Conservation (phyloP, 1,139 yeast genomes). For the Protomyces gravidus region DNA sequence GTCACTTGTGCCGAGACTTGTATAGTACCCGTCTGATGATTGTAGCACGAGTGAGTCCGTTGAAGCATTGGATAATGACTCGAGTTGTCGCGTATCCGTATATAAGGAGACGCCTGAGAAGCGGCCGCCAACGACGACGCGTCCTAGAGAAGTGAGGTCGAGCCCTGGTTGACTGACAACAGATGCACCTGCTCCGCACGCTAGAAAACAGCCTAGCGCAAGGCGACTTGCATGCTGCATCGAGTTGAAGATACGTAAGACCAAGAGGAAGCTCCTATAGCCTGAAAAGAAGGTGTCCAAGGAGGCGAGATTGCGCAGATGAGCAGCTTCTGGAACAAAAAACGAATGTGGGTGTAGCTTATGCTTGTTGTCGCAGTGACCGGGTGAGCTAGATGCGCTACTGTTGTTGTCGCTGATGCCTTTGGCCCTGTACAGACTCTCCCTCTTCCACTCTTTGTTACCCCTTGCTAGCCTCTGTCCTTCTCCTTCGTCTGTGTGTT, state of each 20-base stretch:
- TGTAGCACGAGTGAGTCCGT: slow-evolving; percentile 29
- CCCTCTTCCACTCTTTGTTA: neutral
- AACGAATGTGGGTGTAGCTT: neutral
- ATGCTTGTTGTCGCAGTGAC: no score
- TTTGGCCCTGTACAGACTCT: neutral
- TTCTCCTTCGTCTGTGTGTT: neutral
- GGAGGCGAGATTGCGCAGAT: no score
- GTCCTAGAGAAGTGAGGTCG: slow-evolving; percentile 38
- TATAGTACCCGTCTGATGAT: slow-evolving; percentile 27
- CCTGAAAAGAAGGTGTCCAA: no score
- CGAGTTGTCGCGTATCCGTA: slow-evolving; percentile 41
- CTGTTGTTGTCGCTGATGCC: neutral
- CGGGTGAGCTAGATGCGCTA: neutral
- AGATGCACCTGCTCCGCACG: neutral
- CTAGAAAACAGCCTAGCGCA: neutral
- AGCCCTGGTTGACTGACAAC: slow-evolving; percentile 30
- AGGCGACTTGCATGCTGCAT: neutral
- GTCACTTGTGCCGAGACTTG: slow-evolving; percentile 34
- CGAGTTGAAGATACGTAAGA: neutral
- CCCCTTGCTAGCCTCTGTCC: no score
- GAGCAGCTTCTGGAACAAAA: no score
- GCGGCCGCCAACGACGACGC: slow-evolving; percentile 61
- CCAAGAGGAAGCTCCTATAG: no score
- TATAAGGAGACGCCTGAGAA: slow-evolving; percentile 61
- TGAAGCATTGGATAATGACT: slow-evolving; percentile 34